Evolutionary conservation across 306 rosid species (phyloP).

Genomic region (Inga laurina): DNA sequence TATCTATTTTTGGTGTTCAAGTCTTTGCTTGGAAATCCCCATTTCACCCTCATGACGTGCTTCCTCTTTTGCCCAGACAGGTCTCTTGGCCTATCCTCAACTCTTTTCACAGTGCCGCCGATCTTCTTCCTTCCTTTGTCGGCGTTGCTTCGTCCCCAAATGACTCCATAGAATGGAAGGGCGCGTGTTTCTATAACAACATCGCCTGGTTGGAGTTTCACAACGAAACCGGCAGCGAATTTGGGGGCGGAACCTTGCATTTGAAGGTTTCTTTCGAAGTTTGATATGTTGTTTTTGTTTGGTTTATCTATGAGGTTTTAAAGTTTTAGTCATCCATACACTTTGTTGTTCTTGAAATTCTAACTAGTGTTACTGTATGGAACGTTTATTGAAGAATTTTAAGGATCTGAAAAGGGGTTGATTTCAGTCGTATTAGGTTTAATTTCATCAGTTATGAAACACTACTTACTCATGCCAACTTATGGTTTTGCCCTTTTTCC

Average conservation of each 20-base stretch:
- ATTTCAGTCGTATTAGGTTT: neutral
- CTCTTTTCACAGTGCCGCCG: constrained; percentile 69
- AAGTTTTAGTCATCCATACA: neutral
- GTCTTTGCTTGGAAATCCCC: constrained; percentile 37
- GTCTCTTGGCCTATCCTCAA: constrained; percentile 84
- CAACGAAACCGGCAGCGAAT: constrained; percentile 56
- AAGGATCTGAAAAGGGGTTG: neutral
- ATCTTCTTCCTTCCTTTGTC: constrained; percentile 75
- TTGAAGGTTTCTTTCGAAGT: constrained; percentile 52
- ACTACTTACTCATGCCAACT: neutral
- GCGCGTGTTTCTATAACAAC: constrained; percentile 79
- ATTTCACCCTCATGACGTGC: constrained; percentile 64
- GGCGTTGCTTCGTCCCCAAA: constrained; percentile 61
- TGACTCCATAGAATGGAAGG: constrained; percentile 59
- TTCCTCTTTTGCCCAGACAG: constrained; percentile 76
- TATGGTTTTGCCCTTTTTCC: neutral
- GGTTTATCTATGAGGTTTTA: neutral
- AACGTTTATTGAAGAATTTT: neutral
- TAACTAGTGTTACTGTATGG: neutral
- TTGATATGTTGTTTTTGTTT: neutral
- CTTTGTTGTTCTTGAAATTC: constrained; percentile 8
- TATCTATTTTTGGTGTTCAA: constrained; percentile 3
- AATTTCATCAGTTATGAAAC: neutral
- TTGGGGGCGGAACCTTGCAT: constrained; percentile 97
- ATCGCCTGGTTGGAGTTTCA: constrained; percentile 87